These are phyloP conservation scores for Monosporozyma aerobia DNA, from an alignment of 805 yeast species.

Conservation along the genomic window DNA sequence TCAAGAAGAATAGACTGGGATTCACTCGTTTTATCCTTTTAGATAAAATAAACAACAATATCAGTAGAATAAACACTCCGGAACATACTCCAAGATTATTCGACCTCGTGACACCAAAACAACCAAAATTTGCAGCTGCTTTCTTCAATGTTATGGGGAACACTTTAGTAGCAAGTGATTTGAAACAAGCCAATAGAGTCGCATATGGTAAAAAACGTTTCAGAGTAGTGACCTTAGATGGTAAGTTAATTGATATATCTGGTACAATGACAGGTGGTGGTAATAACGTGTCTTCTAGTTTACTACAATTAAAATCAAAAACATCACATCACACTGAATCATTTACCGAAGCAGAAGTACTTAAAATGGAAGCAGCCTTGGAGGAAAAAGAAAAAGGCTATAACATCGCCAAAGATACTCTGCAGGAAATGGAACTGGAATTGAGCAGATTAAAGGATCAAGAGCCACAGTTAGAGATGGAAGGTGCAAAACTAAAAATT, in stretches of 20 bases:
- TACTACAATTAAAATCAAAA: conserved; percentile 47
- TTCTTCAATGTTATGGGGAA: conserved; percentile 81
- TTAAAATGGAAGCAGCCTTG: conserved; percentile 43
- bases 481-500: conserved; percentile 47
- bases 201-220: conserved; percentile 77
- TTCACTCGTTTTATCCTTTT: conserved; percentile 81
- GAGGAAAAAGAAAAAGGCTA: conserved; percentile 45
- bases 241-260: conserved; percentile 81
- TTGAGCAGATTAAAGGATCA: conserved; percentile 51
- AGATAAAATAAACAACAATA: conserved; percentile 56
- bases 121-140: conserved; percentile 69
- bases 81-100: conserved; percentile 69
- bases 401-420: conserved; percentile 41
- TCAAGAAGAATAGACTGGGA: conserved; percentile 76
- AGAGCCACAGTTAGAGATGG: conserved; percentile 59
- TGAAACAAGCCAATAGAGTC: conserved; percentile 73
- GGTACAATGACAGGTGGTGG: conserved; percentile 99
- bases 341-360: conserved; percentile 46
- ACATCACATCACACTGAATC: conserved; percentile 25
- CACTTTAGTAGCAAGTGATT: conserved; percentile 75
- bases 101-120: conserved; percentile 66
- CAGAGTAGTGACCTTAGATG: conserved; percentile 88
- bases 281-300: conserved; percentile 54
- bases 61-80: conserved; percentile 58
- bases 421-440: conserved; percentile 49